phyloP scores from a whole-genome alignment of 2,329 filamentous ascomycete species.

The Sarocladiaceae sp. region DNA sequence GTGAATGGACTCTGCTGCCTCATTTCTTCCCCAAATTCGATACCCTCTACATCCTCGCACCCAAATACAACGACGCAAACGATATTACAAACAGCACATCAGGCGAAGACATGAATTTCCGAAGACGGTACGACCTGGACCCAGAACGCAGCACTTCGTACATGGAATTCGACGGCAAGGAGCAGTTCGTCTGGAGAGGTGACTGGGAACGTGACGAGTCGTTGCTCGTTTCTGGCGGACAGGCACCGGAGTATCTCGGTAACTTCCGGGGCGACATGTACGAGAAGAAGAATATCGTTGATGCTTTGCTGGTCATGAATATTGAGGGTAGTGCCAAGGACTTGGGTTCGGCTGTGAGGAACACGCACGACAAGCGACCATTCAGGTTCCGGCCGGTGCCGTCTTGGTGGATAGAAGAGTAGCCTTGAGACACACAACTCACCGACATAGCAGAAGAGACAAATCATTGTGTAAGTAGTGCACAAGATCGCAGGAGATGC shows the following conservation, averaged over 20 bases:
- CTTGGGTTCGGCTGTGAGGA: not conserved
- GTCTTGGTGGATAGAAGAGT: not conserved
- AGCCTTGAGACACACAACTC: not conserved
- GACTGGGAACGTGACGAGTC: constrained; percentile 2
- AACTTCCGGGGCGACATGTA: not conserved
- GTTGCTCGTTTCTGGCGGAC: not conserved
- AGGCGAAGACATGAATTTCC: not conserved
- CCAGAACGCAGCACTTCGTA: not conserved
- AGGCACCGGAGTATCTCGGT: not conserved
- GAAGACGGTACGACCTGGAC: not conserved
- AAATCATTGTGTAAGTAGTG: not conserved
- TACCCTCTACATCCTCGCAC: not conserved
- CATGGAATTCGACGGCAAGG: not conserved
- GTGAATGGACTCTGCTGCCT: constrained; percentile 2
- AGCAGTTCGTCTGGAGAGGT: not conserved
- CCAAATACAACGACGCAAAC: not conserved
- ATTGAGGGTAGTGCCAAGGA: not conserved
- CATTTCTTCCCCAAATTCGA: constrained; percentile 3
- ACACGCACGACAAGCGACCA: not conserved
- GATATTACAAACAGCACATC: not conserved
- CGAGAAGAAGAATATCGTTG: not conserved
- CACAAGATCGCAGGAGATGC: too few relatives aligned
- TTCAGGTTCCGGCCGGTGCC: constrained; percentile 1
- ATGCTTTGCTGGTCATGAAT: constrained; percentile 1
- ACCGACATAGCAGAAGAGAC: not conserved